Evolutionary conservation across 768 basidiomycete genomes (phyloP).

Genomic region (Boletus edulis): DNA sequence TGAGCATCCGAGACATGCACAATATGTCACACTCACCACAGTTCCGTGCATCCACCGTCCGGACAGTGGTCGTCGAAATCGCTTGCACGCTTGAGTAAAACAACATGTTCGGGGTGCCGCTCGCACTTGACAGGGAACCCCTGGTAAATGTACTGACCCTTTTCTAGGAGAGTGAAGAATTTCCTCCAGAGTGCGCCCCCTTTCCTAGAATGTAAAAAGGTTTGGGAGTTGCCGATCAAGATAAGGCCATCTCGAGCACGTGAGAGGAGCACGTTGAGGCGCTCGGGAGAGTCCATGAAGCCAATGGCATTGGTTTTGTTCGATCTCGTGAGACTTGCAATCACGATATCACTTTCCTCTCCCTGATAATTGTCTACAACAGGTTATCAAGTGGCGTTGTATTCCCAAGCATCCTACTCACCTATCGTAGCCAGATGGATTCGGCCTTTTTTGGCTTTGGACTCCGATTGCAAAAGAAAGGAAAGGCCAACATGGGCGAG

Average conservation of each 20-base stretch:
- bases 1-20: neutral
- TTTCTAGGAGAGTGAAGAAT: slow-evolving; percentile 10
- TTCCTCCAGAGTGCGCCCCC: slow-evolving; percentile 16
- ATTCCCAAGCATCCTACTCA: slow-evolving; percentile 20
- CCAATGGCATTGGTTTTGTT: slow-evolving; percentile 57
- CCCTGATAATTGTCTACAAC: slow-evolving; percentile 72
- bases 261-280: slow-evolving; percentile 68
- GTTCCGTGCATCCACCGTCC: slow-evolving; percentile 58
- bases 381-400: neutral
- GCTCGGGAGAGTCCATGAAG: slow-evolving; percentile 68
- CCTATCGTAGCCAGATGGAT: slow-evolving; percentile 70
- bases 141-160: slow-evolving; percentile 5
- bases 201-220: slow-evolving; percentile 40
- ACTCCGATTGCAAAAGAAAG: slow-evolving; percentile 29
- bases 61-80: slow-evolving; percentile 56
- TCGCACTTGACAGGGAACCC: slow-evolving; percentile 57
- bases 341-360: slow-evolving; percentile 68
- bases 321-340: slow-evolving; percentile 59
- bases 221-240: slow-evolving; percentile 61
- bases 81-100: slow-evolving; percentile 36
- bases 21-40: slow-evolving; percentile 44
- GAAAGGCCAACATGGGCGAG: slow-evolving; percentile 55
- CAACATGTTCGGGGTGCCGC: slow-evolving; percentile 43
- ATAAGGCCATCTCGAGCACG: slow-evolving; percentile 63
- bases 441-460: slow-evolving; percentile 35